phyloP scores from a whole-genome alignment of 1,284 basidiomycete species.

The Vanrija pseudolonga region DNA sequence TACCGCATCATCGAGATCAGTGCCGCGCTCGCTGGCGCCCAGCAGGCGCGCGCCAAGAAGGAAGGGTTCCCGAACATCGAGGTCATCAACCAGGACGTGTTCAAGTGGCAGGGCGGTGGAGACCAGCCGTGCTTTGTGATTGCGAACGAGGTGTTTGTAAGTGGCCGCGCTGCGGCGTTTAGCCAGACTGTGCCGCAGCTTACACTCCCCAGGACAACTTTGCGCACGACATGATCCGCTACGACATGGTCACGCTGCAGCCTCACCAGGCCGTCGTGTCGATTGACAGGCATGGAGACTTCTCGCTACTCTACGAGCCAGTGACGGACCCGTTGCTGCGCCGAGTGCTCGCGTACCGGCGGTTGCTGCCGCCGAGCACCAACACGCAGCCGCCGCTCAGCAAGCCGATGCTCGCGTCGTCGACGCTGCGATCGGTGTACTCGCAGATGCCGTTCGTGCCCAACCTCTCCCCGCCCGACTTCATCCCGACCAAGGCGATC shows the following conservation, averaged over 20 bases:
- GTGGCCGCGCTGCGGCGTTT: slow-evolving; percentile 53
- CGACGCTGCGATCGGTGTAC: slow-evolving; percentile 61
- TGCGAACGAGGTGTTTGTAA: slow-evolving; percentile 84
- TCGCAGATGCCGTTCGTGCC: slow-evolving; percentile 76
- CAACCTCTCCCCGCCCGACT: slow-evolving; percentile 86
- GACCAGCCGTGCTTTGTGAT: slow-evolving; percentile 86
- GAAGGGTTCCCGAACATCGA: slow-evolving; percentile 60
- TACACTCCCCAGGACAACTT: slow-evolving; percentile 80
- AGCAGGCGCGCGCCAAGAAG: slow-evolving; percentile 59
- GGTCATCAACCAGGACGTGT: slow-evolving; percentile 77
- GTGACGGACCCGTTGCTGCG: slow-evolving; percentile 78
- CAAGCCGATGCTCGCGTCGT: slow-evolving; percentile 32
- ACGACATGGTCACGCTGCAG: slow-evolving; percentile 69
- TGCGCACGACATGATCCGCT: slow-evolving; percentile 91
- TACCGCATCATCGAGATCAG: slow-evolving; percentile 94
- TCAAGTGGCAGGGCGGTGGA: slow-evolving; percentile 72
- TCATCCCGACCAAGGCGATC: slow-evolving; percentile 87
- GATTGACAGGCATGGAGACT: slow-evolving; percentile 79
- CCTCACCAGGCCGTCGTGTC: slow-evolving; percentile 82
- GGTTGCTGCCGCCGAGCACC: slow-evolving; percentile 58
- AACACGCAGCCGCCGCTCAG: slow-evolving; percentile 33
- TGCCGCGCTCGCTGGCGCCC: slow-evolving; percentile 67
- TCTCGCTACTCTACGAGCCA: slow-evolving; percentile 76
- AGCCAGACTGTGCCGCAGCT: neutral
- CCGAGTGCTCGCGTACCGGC: slow-evolving; percentile 59